Percentiles rank a stretch among this genome's conserved stretches.
Conservation (phyloP, 2,329 filamentous ascomycete species). For the Neopestalotiopsis clavispora region DNA sequence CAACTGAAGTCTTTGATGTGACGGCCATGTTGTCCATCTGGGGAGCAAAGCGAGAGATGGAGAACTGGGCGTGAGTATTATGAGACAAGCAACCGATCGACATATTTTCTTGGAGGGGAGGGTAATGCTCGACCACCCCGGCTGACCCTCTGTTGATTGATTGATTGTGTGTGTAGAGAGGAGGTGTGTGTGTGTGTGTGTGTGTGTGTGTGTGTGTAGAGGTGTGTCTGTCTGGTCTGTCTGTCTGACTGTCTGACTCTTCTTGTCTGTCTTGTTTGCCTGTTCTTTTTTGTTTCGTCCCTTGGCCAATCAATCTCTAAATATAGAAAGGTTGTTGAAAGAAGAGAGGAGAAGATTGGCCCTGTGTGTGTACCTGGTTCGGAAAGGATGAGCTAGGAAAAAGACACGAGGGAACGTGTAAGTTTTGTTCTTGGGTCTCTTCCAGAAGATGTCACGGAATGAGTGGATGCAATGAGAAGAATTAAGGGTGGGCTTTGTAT, state of each 20-base stretch:
- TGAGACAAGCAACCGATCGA: slow-evolving; percentile 1
- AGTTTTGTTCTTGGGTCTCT: not conserved
- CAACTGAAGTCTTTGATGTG: slow-evolving; percentile 1
- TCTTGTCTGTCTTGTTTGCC: not conserved
- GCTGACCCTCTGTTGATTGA: not conserved
- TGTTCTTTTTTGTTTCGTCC: not conserved
- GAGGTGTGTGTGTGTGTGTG: not conserved
- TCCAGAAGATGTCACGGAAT: not conserved
- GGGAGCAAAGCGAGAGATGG: not conserved
- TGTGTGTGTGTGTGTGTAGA: not conserved
- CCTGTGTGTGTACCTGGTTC: not conserved
- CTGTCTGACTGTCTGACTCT: not conserved
- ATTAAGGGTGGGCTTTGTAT: slow-evolving; percentile 2
- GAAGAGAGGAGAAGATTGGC: too few relatives aligned
- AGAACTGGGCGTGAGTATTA: not conserved
- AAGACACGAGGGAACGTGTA: not conserved
- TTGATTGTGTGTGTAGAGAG: not conserved
- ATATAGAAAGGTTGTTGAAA: too few relatives aligned
- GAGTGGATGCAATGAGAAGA: not conserved
- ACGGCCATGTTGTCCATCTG: slow-evolving; percentile 10
- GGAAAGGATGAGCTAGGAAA: not conserved
- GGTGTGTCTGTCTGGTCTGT: not conserved
- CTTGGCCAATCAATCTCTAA: too few relatives aligned
- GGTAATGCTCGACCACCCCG: not conserved
- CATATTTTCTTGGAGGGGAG: not conserved